Evolutionary conservation across 148 eudicot genomes (phyloP), one percentile per base, ranked within the genome.

Genomic region (Diospyros lotus): DNA sequence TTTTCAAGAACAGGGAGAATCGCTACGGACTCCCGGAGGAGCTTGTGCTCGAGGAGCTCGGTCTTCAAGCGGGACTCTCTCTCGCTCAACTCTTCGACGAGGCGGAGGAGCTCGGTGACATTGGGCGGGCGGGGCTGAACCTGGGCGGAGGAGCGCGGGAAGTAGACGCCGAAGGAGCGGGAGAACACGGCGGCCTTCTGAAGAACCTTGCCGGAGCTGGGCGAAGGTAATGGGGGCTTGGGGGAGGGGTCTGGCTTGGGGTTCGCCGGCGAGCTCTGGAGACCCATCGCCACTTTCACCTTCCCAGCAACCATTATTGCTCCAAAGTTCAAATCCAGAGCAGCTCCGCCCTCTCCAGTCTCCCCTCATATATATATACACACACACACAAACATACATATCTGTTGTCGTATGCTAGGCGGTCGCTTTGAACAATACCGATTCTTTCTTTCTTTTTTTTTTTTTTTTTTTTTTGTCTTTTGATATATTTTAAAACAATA

Each of bases 61-160:
- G 92, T 91, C 50, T 79, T 80, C 15, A 94, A 75, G 1, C 87
- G 84, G 2, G 88, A 83, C 84, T 93, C 98, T 14, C 88, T 73
- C 56, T 85, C 91, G 2, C 94, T 83, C 5, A 95, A 76, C 54
- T 89, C 88, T 14, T 89, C 98, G n/a, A 95, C 97, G 41, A 91
- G 73, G 12, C 78, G 87, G 18, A 93, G 67, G 10, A 93, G 89
- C 38, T 93, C 92, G 4, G 87, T 7, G 8, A 86, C 91, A 80
- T 88, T 94, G 4, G 94, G 99, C 0, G 98, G 97, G 2, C 85
- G 86, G 0, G 98, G 98, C 84, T 90, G 96, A 28, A 95, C 98
- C 64, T 92, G 97, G 0, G 97, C 89, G 52, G 98, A 92, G 59
- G 93, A 51, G 54, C 96, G 89, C 3, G 98, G 93, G 78, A 92